These are phyloP conservation scores for Dactylellina haptotyla DNA, from an alignment of 2,329 filamentous ascomycete species.

Conservation along the genomic window DNA sequence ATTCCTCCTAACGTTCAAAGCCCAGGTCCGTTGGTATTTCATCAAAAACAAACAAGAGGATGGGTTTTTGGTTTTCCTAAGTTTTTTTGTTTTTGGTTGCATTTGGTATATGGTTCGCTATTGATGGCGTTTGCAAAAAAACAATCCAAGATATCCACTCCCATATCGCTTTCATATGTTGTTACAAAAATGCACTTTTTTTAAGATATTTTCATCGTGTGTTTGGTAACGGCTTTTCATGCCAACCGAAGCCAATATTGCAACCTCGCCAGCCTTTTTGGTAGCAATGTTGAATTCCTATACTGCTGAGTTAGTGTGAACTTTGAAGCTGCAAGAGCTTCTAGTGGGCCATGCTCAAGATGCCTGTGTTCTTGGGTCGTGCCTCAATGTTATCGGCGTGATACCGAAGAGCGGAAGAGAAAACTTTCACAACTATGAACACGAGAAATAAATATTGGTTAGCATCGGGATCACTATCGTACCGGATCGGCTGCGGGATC, in stretches of 20 bases:
- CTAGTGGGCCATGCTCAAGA: constrained; percentile 30
- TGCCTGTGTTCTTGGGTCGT: constrained; percentile 55
- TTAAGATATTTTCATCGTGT: constrained; percentile 13
- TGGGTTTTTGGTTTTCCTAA: constrained; percentile 46
- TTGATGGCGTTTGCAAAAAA: constrained; percentile 19
- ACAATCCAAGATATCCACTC: constrained; percentile 20
- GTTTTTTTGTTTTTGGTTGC: constrained; percentile 22
- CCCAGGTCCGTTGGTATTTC: constrained; percentile 13
- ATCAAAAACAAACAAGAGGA: constrained; percentile 14
- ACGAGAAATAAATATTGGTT: background rate
- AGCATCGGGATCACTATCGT: background rate
- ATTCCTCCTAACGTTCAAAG: constrained; percentile 33
- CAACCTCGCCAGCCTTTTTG: constrained; percentile 7
- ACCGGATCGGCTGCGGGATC: constrained; percentile 58
- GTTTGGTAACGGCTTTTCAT: no score
- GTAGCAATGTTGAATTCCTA: constrained; percentile 51
- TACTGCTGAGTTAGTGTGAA: background rate
- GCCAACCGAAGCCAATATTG: constrained; percentile 8
- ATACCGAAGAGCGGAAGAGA: constrained; percentile 57
- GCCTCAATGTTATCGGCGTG: constrained; percentile 59
- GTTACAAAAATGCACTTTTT: constrained; percentile 29
- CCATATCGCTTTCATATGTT: constrained; percentile 26
- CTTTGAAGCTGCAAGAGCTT: background rate
- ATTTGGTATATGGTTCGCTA: constrained; percentile 27
- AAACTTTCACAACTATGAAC: constrained; percentile 29